phyloP scores from a whole-genome alignment of 805 yeast species.

The Yarrowia sp. region DNA sequence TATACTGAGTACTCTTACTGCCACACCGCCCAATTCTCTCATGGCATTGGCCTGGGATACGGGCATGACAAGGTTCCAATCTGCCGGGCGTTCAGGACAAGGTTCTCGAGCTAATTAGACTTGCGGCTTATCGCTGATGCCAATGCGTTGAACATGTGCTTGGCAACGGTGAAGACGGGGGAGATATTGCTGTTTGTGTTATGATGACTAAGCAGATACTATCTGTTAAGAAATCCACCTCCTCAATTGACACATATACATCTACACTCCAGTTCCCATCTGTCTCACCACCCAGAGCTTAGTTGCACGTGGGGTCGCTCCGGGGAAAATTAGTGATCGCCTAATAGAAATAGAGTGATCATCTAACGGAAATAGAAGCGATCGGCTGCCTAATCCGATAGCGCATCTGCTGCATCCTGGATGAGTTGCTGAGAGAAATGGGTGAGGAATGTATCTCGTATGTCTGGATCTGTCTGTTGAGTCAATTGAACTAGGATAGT shows the following conservation, averaged over 20 bases:
- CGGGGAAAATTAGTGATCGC: not conserved
- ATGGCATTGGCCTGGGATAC: slow-evolving; percentile 2
- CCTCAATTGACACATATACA: too few species aligned
- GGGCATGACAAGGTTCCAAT: not conserved
- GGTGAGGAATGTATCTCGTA: too few species aligned
- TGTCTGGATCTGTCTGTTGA: too few species aligned
- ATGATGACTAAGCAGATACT: too few species aligned
- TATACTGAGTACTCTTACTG: too few species aligned
- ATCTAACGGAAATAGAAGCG: too few species aligned
- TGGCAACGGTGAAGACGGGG: not conserved
- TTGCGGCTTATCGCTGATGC: not conserved
- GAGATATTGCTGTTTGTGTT: too few species aligned
- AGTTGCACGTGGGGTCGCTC: slow-evolving; percentile 15
- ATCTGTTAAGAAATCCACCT: too few species aligned
- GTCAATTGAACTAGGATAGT: too few species aligned
- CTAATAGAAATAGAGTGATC: not conserved
- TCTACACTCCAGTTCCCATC: too few species aligned
- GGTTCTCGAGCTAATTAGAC: not conserved
- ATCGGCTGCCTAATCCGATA: too few species aligned
- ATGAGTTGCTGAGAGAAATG: not conserved
- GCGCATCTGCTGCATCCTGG: not conserved
- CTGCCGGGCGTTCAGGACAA: slow-evolving; percentile 3
- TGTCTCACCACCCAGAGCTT: slow-evolving; percentile 1
- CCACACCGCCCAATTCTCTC: too few species aligned
- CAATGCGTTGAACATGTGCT: not conserved